These are phyloP conservation scores for Saccharomyces jurei DNA, from an alignment of 805 yeast genomes.

Conservation along the genomic window DNA sequence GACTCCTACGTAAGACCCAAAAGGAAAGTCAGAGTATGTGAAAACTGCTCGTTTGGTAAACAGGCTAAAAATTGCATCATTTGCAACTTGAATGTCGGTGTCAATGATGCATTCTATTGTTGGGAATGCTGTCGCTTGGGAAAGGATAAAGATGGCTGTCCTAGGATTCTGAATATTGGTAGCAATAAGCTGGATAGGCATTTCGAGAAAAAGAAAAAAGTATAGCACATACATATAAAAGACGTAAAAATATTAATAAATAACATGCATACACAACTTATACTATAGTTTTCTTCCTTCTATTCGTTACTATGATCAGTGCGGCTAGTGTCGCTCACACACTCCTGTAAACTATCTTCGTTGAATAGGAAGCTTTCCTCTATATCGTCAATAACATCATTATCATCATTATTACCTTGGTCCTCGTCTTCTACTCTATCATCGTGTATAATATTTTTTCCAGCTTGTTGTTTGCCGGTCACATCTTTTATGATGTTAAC, in stretches of 20 bases:
- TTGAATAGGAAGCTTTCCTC: conserved; percentile 18
- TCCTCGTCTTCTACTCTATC: neutral
- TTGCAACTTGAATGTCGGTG: conserved; percentile 51
- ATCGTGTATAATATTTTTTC: neutral
- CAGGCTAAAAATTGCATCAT: conserved; percentile 60
- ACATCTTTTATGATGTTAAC: conserved; percentile 24
- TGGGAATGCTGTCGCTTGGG: conserved; percentile 74
- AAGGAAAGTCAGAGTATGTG: conserved; percentile 63
- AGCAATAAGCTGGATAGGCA: conserved; percentile 60
- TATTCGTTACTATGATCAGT: neutral
- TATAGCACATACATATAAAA: neutral
- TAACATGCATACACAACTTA: neutral
- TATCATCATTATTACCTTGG: neutral
- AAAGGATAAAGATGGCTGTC: conserved; percentile 88
- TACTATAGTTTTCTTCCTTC: neutral
- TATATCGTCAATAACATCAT: conserved; percentile 6
- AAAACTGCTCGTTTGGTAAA: conserved; percentile 75
- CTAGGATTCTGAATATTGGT: conserved; percentile 73
- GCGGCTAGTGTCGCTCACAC: conserved; percentile 3
- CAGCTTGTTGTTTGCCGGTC: neutral
- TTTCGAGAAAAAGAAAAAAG: conserved; percentile 41
- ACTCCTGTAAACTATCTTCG: conserved; percentile 11
- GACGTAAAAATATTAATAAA: neutral
- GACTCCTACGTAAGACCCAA: conserved; percentile 76
- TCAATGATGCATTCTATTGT: conserved; percentile 72